Evolutionary conservation across 352 stramenopile genomes (phyloP).

Genomic region (Globisporangium cederbergense): DNA sequence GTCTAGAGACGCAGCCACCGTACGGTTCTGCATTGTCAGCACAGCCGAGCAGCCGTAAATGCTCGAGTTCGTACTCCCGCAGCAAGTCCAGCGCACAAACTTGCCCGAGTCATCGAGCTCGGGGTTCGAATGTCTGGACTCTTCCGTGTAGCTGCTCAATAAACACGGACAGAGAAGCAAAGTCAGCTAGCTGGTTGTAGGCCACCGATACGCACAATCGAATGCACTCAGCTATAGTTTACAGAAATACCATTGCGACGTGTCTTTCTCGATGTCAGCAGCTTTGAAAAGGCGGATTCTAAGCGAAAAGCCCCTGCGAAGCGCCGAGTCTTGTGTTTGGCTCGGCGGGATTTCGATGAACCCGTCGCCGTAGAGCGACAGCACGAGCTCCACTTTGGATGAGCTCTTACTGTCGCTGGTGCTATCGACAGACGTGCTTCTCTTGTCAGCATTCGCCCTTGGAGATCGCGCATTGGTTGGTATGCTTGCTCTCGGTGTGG

Average conservation of each 20-base stretch:
- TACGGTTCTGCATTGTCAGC: neutral
- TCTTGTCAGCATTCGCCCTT: neutral
- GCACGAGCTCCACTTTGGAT: constrained; percentile 15
- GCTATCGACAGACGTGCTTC: neutral
- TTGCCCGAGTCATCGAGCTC: constrained; percentile 54
- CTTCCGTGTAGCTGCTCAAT: constrained; percentile 27
- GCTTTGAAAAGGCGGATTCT: constrained; percentile 46
- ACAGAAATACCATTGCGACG: constrained; percentile 20
- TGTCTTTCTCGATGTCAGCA: constrained; percentile 30
- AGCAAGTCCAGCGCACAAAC: constrained; percentile 65
- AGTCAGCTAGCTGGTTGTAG: neutral
- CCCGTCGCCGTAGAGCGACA: constrained; percentile 50
- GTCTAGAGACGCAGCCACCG: neutral
- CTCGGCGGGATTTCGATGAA: constrained; percentile 38
- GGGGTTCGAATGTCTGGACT: constrained; percentile 41
- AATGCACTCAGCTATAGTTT: too few relatives aligned
- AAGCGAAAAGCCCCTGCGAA: constrained; percentile 29
- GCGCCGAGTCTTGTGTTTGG: constrained; percentile 3
- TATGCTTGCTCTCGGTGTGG: neutral
- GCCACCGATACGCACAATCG: too few relatives aligned
- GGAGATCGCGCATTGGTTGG: neutral
- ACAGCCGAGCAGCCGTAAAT: constrained; percentile 52
- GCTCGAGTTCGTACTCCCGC: constrained; percentile 44
- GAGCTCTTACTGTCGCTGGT: neutral
- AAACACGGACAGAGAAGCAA: neutral